Percentiles rank a stretch among this genome's conserved stretches.
phyloP scores from a whole-genome alignment of 768 basidiomycete species.

The Wakefieldia striispora region DNA sequence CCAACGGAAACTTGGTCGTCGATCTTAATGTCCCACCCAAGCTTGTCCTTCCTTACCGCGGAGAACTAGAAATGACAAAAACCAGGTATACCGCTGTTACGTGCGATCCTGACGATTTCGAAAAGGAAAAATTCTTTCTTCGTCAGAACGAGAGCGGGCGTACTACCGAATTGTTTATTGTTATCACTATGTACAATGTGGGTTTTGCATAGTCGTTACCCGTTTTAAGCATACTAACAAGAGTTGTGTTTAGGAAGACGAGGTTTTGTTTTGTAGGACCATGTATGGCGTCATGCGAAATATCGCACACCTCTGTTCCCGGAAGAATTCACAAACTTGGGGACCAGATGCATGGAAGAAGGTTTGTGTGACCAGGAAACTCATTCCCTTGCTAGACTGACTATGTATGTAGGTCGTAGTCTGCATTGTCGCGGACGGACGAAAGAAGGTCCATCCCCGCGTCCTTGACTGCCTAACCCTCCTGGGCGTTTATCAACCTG shows the following conservation, averaged over 20 bases:
- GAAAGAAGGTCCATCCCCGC: slow-evolving; percentile 77
- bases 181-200: slow-evolving; percentile 97
- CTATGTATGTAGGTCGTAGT: slow-evolving; percentile 67
- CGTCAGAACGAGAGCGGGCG: slow-evolving; percentile 79
- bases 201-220: slow-evolving; percentile 24
- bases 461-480: slow-evolving; percentile 88
- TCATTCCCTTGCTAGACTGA: not conserved
- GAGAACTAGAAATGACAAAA: slow-evolving; percentile 70
- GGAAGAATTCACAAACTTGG: slow-evolving; percentile 93
- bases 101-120: slow-evolving; percentile 92
- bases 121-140: slow-evolving; percentile 77
- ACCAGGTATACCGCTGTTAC: slow-evolving; percentile 87
- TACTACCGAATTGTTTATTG: slow-evolving; percentile 88
- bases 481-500: slow-evolving; percentile 87
- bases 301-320: slow-evolving; percentile 75
- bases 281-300: slow-evolving; percentile 94
- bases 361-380: slow-evolving; percentile 34
- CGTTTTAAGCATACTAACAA: slow-evolving; percentile 12
- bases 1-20: slow-evolving; percentile 85
- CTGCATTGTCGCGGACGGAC: slow-evolving; percentile 88
- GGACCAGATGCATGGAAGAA: slow-evolving; percentile 97
- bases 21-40: slow-evolving; percentile 83
- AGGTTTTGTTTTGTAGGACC: slow-evolving; percentile 88
- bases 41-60: slow-evolving; percentile 69
- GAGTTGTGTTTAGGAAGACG: slow-evolving; percentile 61